Base-by-base conservation (phyloP, 495 filamentous ascomycete species). In the Schizothecium vesticola region DNA sequence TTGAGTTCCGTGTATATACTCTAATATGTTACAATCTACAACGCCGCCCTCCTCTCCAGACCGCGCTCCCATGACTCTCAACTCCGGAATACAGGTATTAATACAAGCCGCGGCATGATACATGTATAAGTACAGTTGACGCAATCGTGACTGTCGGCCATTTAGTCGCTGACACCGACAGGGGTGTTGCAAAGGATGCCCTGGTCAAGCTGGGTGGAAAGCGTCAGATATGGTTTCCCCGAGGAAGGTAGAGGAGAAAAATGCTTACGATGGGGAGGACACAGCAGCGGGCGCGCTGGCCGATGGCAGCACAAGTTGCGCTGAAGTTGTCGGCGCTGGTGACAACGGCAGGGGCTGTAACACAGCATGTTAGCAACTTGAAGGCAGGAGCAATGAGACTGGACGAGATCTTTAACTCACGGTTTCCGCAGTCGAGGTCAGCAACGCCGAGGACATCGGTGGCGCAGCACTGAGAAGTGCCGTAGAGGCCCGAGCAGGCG, bases 221-320 rank as follows among this genome's bases (percentile, higher is more conserved):
- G 55, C 7, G 56, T 29, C 12, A 23, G 11, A 23, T 23, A 55
- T 22, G 8, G 11, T 31, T 25, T 43, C 22, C 6, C 10, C 12
- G 1, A 11, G 3, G 3, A 43, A 5, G n/a, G 21, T 3, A 51
- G n/a, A n/a, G 3, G 33, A 36, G 3, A 25, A 10, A 16, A 11
- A 11, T 43, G 65, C 75, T 66, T 65, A 77, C 75, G 36, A 80
- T 60, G 4, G 80, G 79, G 13, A 82, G 67, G 57, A 78, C 77
- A 63, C 80, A 82, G 79, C 80, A 82, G 68, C 80, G 79, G 33
- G 80, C 79, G 9, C 78, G 79, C 76, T 82, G 77, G 71, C 80
- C 79, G 61, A 78, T 75, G 63, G 24, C 78, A 0, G 80, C 59
- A 73, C 80, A 82, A 63, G 74, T 31, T 2, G 68, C 25, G 61